Percentiles rank a stretch among this genome's conserved stretches.
Evolutionary conservation across 768 basidiomycete genomes (phyloP).

Genomic region (Antrodiella citrinella): DNA sequence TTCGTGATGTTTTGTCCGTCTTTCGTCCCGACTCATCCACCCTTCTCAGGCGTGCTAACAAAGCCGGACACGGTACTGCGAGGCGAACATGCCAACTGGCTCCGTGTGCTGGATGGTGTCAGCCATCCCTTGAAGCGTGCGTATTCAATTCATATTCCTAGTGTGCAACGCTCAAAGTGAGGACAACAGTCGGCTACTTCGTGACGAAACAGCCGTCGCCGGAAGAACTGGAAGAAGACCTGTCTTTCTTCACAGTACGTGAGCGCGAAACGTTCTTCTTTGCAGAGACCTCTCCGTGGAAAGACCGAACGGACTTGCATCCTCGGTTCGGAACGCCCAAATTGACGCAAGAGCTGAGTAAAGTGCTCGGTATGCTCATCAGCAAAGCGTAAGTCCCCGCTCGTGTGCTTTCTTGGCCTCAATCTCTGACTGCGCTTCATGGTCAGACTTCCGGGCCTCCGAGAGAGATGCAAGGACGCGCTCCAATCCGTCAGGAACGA

Average conservation of each 20-base stretch:
- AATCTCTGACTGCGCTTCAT: neutral
- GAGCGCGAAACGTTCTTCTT: slow-evolving; percentile 49
- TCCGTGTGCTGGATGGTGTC: slow-evolving; percentile 7
- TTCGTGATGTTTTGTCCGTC: slow-evolving; percentile 15
- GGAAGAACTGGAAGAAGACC: slow-evolving; percentile 35
- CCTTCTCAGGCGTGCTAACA: slow-evolving; percentile 8
- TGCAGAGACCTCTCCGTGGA: slow-evolving; percentile 41
- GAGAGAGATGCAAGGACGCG: slow-evolving; percentile 39
- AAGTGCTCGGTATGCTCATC: slow-evolving; percentile 53
- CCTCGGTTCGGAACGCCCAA: slow-evolving; percentile 45
- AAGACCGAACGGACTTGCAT: slow-evolving; percentile 39
- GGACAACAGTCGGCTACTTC: slow-evolving; percentile 38
- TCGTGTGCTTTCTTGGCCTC: neutral
- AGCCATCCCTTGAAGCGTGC: slow-evolving; percentile 6
- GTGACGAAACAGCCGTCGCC: slow-evolving; percentile 35
- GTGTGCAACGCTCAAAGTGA: neutral
- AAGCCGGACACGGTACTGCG: slow-evolving; percentile 9
- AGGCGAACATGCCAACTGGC: slow-evolving; percentile 9
- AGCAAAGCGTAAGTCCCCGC: slow-evolving; percentile 38
- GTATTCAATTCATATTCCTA: neutral
- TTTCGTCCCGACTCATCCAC: no score
- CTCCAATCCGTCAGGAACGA: slow-evolving; percentile 28
- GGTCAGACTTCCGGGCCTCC: slow-evolving; percentile 50
- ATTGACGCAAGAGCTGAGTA: slow-evolving; percentile 46
- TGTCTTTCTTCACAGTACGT: slow-evolving; percentile 52